A percentile compares a stretch with the other conserved stretches of the same genome.
phyloP scores from a whole-genome alignment of 352 stramenopile genomes.

The Globisporangium polare region DNA sequence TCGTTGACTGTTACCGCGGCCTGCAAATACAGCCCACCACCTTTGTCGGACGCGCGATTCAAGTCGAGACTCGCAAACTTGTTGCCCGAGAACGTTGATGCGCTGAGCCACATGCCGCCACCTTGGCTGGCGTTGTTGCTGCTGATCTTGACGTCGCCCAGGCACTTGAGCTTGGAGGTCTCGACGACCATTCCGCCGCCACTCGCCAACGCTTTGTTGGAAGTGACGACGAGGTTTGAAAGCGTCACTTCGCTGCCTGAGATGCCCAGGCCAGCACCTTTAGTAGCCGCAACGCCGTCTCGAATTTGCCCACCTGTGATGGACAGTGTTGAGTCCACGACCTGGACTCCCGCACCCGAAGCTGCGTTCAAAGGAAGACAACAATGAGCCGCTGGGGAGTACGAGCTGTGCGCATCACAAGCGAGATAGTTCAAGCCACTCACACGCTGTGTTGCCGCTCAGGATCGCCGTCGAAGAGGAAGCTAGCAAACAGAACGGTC shows the following conservation, averaged over 20 bases:
- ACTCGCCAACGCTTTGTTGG: slow-evolving; percentile 9
- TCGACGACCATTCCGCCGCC: slow-evolving; percentile 14
- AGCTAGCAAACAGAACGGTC: no score
- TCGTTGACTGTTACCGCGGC: neutral
- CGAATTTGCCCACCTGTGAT: slow-evolving; percentile 12
- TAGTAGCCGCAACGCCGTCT: neutral
- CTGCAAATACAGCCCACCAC: slow-evolving; percentile 12
- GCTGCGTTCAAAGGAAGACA: slow-evolving; percentile 9
- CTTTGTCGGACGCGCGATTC: slow-evolving; percentile 9
- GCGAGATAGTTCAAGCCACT: neutral
- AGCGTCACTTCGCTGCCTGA: slow-evolving; percentile 9
- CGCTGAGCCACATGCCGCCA: slow-evolving; percentile 9
- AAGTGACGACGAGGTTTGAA: slow-evolving; percentile 3
- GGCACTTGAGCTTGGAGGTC: slow-evolving; percentile 9
- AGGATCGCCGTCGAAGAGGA: neutral
- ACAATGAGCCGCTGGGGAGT: neutral
- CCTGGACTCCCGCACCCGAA: slow-evolving; percentile 28
- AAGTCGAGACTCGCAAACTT: neutral
- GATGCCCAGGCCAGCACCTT: slow-evolving; percentile 8
- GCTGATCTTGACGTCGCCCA: neutral
- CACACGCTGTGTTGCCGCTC: slow-evolving; percentile 26
- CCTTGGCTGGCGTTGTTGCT: slow-evolving; percentile 9
- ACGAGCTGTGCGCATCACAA: neutral
- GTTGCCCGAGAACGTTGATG: slow-evolving; percentile 8
- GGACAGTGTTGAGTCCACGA: slow-evolving; percentile 15